Evolutionary conservation across 805 yeast species (phyloP), one percentile per base, ranked within the genome.

Genomic region (Candida krabiensis): DNA sequence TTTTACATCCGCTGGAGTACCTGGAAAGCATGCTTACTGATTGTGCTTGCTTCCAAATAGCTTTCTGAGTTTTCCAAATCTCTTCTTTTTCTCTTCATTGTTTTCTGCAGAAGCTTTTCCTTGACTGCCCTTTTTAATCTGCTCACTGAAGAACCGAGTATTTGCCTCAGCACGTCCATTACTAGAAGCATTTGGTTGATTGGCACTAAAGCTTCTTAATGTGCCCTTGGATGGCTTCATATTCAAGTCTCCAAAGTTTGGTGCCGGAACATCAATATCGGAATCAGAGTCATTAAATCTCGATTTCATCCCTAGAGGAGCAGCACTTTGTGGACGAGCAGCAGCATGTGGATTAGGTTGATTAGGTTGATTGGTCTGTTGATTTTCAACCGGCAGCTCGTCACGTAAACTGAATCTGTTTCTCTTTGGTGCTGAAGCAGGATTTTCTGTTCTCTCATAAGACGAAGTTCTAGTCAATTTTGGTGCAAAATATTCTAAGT

Each of bases 201-300:
- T 40, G 1, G 39, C 44, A 28, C 65, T 52, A 9, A 56, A 38
- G n/a, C 58, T 51, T 38, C 68, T 56, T 16, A 59, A 30, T 0
- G 61, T 41, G 3, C 46, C 38, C 11, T 42, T 17, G 4, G 51
- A 35, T 12, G 55, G 52, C 33, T 41, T 44, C 17, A 17, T 28
- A 19, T 48, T 51, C 44, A 40, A 18, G 8, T 35, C 33, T 5
- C 28, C 36, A 2, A 28, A 15, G 24, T 18, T 9, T 61, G 44
- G 40, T n/a, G 35, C 30, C 16, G 41, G 46, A 18, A 25, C 9
- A 12, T 72, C 78, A 11, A 56, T 56, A 30, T 80, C 86, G 11
- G 82, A 80, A 50, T 80, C 86, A 3, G 85, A 79, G 53, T 82
- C 88, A 4, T 66, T 68, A 44, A 80, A 73, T 49, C 86, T 67